Base-by-base conservation (phyloP, 768 basidiomycete species). In the Hysterangium stoloniferum region DNA sequence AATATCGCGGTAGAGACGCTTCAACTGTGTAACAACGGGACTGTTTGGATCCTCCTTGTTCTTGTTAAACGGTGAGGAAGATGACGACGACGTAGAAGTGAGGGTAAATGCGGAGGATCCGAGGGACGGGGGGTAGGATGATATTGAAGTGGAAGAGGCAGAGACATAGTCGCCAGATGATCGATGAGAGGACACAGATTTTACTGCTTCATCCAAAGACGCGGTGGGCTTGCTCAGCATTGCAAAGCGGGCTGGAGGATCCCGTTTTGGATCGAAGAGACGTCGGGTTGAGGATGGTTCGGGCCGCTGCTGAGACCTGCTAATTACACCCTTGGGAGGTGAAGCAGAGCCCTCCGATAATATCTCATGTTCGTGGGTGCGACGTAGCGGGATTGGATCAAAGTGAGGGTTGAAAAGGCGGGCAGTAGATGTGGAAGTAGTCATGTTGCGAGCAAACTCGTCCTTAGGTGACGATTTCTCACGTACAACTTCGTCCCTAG, bases 211-310 rank as follows among this genome's bases (percentile, higher is more conserved):
- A 44, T 7, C 60, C 58, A 52, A 62, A 54, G 40, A 40, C 17
- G 51, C 54, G 19, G 51, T 61, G 7, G 82, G 75, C 35, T 81
- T 76, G 4, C 78, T 69, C 31, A 80, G 74, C 29, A 82, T 76
- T 33, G 79, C 71, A 66, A 98, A 98, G 9, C 85, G 78, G 28
- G 92, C 78, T 0, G 96, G 91, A 63, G 98, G 90, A 63, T 98
- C 88, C 59, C 89, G 82, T 33, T 87, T 76, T 53, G 87, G 89
- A 61, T 98, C 92, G 52, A 92, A 94, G 0, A 96, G 77, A 54
- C 85, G 86, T 7, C 72, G 68, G 28, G 52, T 51, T 32, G 38
- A 66, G 63, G 4, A 62, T 12, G 25, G 62, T 57, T 51, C 40
- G 65, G 27, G 48, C 52, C 47, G 50, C 35, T 81, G 68, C 62